Evolutionary conservation across 768 basidiomycete species (phyloP), one percentile per base, ranked within the genome.

Genomic region (Paxillus involutus): DNA sequence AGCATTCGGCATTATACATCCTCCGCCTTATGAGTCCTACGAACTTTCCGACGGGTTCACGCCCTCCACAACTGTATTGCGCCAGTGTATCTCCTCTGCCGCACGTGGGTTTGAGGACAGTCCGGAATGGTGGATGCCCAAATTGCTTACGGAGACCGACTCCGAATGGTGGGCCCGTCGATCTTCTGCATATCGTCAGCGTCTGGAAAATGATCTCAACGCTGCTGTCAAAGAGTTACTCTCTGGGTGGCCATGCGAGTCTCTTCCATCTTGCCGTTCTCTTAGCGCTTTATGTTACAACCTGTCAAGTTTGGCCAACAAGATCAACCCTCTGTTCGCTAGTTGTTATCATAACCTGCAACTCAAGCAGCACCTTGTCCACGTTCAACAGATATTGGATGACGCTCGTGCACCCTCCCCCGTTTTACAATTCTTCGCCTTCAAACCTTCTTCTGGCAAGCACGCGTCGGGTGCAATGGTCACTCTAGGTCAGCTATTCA

Each of bases 321-420:
- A 44, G 10, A 21, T 60, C 30, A 33, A 46, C 5, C 6, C n/a
- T 12, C 11, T 52, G 14, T 64, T 62, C 39, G 33, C 41, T 5
- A 59, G 61, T 45, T 59, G 63, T 32, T 63, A 55, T 49, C 54
- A 44, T 33, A 62, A 62, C 35, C 10, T 42, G 35, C 30, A 41
- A 16, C 53, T 63, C 5, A 42, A 43, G 51, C 35, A 44, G 32
- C 55, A 63, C 37, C 33, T 62, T 3, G 19, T 43, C 33, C 48
- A 44, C 11, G 56, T 63, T 14, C 59, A 62, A 39, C 33, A 42
- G 4, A 30, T 63, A 13, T 44, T 63, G 17, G 30, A 49, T 36
- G 33, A 16, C 35, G 19, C 6, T 17, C 37, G 7, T n/a, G 37
- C 19, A 19, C 24, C 36, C 10, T 12, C n/a, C 10, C 29, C 56